Evolutionary conservation across 1,139 yeast genomes (phyloP), one percentile per base, ranked within the genome.

Genomic region (Zhuliangozyma parablackwelliae): DNA sequence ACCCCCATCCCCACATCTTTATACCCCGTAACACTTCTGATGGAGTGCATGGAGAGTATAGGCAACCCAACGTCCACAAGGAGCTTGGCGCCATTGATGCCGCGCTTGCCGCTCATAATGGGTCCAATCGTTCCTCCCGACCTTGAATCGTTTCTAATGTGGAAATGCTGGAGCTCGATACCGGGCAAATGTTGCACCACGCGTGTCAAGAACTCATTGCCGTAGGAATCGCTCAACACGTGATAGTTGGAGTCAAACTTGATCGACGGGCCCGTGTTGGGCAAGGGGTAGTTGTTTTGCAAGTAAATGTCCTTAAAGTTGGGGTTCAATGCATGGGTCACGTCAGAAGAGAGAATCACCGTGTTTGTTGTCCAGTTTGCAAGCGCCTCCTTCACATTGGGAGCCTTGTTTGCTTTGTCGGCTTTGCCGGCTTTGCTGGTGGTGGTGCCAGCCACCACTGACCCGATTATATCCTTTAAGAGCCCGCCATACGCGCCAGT

Each of bases 61-160:
- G 94, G 82, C 43, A 85, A 78, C 29, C 95, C 95, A 40, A 82
- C 65, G 54, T 85, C 95, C 34, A 83, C 72, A 23, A 88, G 80
- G n/a, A 46, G 28, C 51, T 88, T 70, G 10, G 89, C 84, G 26
- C 95, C 94, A 2, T 90, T 82, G 12, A 47, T 31, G 11, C 49
- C 49, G 31, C 48, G 30, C 28, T 26, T 34, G 30, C 60, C 68
- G 1, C 88, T 68, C 37, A 85, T 62, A 32, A 74, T 68, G 7
- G 92, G 92, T 0, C 95, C 95, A 52, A 85, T 82, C 13, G 94
- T 85, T 24, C 90, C 87, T 10, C 94, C 95, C 2, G 86, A 78
- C 43, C 86, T 67, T 8, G 81, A 69, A 52, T 79, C 87, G 58
- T 84, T 84, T 53, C 88, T 72, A 47, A 82, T 76, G 49, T 81